Percentiles rank a stretch among this genome's conserved stretches.
Evolutionary conservation across 2,329 filamentous ascomycete species (phyloP).

Genomic region (Exserohilum turcica): DNA sequence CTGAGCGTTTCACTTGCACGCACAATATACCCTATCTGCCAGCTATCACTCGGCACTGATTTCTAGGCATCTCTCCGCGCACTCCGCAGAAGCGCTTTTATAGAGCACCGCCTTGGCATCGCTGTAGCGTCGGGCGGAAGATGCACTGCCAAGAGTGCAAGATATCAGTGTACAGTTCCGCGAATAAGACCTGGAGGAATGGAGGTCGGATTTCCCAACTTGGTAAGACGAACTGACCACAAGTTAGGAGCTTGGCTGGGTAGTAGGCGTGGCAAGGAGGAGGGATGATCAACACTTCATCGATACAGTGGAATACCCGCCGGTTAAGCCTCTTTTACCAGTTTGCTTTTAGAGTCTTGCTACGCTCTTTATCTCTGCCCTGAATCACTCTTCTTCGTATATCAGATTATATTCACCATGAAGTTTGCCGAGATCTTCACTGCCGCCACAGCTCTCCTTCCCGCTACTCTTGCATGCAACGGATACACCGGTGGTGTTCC

Average conservation of each 20-base stretch:
- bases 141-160: constrained; percentile 10
- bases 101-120: constrained; percentile 6
- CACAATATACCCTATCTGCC: constrained; percentile 1
- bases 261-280: constrained; percentile 4
- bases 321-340: constrained; percentile 1
- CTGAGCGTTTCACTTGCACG: constrained; percentile 20
- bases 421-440: constrained; percentile 19
- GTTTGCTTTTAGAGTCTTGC: neutral
- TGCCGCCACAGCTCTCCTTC: constrained; percentile 27
- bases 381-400: neutral
- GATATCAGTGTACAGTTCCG: constrained; percentile 15
- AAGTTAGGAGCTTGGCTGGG: constrained; percentile 2
- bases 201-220: neutral
- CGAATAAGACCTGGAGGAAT: constrained; percentile 16
- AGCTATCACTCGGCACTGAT: neutral
- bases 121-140: constrained; percentile 11
- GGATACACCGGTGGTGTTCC: constrained; percentile 34
- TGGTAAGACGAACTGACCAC: constrained; percentile 10
- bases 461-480: constrained; percentile 29
- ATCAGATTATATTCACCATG: constrained; percentile 15
- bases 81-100: constrained; percentile 9
- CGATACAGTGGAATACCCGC: constrained; percentile 3
- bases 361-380: constrained; percentile 1
- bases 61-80: neutral
- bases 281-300: constrained; percentile 3